Percentiles rank a stretch among this genome's conserved stretches.
These are phyloP conservation scores for Hericium erinaceus DNA, from an alignment of 768 basidiomycete genomes.

Conservation along the genomic window DNA sequence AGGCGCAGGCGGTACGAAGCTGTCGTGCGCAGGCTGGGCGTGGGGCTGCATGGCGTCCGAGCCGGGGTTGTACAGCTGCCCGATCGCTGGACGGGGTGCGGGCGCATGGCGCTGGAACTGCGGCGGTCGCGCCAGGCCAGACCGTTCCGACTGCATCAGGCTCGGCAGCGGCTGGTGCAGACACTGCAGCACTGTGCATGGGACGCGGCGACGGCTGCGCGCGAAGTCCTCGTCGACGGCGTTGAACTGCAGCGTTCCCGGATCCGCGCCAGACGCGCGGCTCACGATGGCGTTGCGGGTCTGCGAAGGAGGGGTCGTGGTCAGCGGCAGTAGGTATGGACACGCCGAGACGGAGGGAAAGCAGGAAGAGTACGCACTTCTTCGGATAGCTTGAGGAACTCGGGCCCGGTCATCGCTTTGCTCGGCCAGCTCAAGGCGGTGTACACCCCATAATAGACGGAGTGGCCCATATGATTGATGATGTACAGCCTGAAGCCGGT, in stretches of 20 bases:
- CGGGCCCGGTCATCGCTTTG: not conserved
- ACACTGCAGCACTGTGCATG: not conserved
- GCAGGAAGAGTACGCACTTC: not conserved
- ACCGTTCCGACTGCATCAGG: not conserved
- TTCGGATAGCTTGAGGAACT: not conserved
- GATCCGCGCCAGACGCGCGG: not conserved
- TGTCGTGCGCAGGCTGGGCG: too few species aligned
- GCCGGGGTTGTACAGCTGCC: too few species aligned
- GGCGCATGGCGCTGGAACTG: not conserved
- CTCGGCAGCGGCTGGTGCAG: not conserved
- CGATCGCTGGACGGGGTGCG: too few species aligned
- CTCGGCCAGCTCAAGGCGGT: not conserved
- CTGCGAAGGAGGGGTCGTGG: not conserved
- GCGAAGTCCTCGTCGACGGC: not conserved
- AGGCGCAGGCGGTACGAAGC: not conserved
- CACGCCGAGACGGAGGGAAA: not conserved
- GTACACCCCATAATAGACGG: not conserved
- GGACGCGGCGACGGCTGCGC: not conserved
- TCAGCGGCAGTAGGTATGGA: not conserved
- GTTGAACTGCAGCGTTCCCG: not conserved
- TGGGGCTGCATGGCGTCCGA: too few species aligned
- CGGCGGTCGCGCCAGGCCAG: not conserved
- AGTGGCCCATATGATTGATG: not conserved
- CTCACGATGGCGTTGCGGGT: not conserved
- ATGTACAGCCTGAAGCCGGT: not conserved